Conservation (phyloP, 768 basidiomycete genomes). For the Pisolithus orientalis region DNA sequence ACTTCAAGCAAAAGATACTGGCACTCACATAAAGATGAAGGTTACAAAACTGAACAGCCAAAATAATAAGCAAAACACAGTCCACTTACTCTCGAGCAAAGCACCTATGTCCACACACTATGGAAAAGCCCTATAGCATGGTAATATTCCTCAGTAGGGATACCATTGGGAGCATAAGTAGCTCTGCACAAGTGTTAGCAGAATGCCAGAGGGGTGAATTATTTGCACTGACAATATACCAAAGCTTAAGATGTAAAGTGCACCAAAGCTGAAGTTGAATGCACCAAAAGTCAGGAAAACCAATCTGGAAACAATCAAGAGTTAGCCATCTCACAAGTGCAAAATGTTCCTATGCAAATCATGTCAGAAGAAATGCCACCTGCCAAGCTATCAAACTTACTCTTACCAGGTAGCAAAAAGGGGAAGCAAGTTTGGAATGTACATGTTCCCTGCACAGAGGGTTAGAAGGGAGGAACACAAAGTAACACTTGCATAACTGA, state of each 20-base stretch:
- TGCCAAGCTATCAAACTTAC: constrained; percentile 7
- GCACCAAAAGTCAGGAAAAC: constrained; percentile 25
- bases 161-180: constrained; percentile 20
- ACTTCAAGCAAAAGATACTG: too few species aligned
- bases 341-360: constrained; percentile 10
- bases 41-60: background rate
- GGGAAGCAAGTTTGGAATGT: constrained; percentile 17
- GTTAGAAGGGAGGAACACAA: constrained; percentile 24
- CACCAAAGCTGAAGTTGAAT: constrained; percentile 20
- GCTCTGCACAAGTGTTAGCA: constrained; percentile 8
- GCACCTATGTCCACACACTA: constrained; percentile 18
- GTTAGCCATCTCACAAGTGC: too few species aligned
- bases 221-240: constrained; percentile 17
- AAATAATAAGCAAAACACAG: background rate
- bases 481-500: constrained; percentile 24
- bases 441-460: constrained; percentile 12
- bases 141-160: constrained; percentile 19
- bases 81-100: background rate
- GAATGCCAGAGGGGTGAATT: too few species aligned
- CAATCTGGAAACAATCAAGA: constrained; percentile 6
- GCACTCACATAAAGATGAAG: too few species aligned
- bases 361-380: constrained; percentile 2
- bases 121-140: constrained; percentile 24
- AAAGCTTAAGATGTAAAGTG: constrained; percentile 21
- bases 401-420: constrained; percentile 24